phyloP scores from a whole-genome alignment of 176 grass and related monocot genomes.

The Typha latifolia region DNA sequence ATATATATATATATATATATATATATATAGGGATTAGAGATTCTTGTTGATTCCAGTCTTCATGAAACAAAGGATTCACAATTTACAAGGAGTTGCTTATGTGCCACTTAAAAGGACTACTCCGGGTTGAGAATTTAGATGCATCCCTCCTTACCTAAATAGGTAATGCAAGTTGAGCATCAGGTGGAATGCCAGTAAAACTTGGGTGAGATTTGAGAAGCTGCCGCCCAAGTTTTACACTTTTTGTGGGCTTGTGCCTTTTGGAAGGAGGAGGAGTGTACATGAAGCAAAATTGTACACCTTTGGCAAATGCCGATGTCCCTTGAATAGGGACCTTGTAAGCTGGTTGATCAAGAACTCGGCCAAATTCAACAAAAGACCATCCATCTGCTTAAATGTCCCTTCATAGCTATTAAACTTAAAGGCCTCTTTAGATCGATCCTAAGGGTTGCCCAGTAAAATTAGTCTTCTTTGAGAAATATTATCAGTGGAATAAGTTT shows the following conservation, averaged over 20 bases:
- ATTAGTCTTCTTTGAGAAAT: too few species aligned
- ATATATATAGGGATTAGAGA: too few species aligned
- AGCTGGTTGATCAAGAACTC: too few species aligned
- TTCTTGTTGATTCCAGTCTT: too few species aligned
- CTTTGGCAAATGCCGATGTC: conserved; percentile 58
- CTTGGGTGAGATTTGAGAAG: conserved; percentile 20
- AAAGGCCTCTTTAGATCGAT: too few species aligned
- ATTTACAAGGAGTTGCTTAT: not conserved
- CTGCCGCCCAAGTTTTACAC: conserved; percentile 35
- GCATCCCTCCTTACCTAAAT: conserved; percentile 29
- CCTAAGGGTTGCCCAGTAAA: too few species aligned
- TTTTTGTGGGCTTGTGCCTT: conserved; percentile 35
- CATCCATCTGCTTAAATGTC: too few species aligned
- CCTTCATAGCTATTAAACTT: too few species aligned
- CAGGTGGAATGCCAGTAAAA: conserved; percentile 22
- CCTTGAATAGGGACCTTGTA: too few species aligned
- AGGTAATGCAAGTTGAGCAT: conserved; percentile 29
- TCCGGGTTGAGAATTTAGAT: not conserved
- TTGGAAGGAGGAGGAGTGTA: conserved; percentile 50
- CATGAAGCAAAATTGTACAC: conserved; percentile 51
- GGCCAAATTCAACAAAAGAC: too few species aligned
- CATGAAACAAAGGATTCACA: not conserved
- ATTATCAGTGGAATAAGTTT: too few species aligned
- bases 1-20: too few species aligned
- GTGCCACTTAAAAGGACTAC: conserved; percentile 15